phyloP scores from a whole-genome alignment of 306 rosid genomes.

The Mimosa bimucronata region DNA sequence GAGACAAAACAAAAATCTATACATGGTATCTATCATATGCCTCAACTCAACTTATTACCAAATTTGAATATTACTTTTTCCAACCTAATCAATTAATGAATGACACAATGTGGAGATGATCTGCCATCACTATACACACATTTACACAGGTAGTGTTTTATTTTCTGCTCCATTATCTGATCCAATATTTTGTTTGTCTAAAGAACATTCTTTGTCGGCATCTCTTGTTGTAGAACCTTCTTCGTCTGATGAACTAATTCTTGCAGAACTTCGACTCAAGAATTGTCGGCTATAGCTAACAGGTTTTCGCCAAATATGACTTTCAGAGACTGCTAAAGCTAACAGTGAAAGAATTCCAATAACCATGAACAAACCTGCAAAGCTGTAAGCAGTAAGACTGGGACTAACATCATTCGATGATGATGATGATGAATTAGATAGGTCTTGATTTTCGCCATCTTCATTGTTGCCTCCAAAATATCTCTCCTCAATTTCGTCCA shows the following conservation, averaged over 20 bases:
- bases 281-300: not conserved
- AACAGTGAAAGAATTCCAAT: conserved; percentile 12
- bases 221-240: not conserved
- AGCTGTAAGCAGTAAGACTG: conserved; percentile 27
- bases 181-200: not conserved
- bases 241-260: not conserved
- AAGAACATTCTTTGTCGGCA: not conserved
- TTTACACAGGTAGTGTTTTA: not conserved
- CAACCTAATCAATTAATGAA: not conserved
- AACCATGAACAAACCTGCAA: conserved; percentile 32
- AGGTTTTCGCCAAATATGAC: conserved; percentile 14
- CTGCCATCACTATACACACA: not conserved
- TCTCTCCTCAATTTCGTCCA: not conserved
- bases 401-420: not conserved
- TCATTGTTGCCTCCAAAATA: conserved; percentile 26
- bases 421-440: not conserved
- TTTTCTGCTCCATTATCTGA: not conserved
- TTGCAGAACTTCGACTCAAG: not conserved
- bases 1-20: not conserved
- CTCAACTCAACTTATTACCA: not conserved
- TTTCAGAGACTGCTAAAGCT: conserved; percentile 29
- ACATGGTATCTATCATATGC: not conserved
- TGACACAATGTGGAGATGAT: no score
- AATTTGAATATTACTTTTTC: not conserved
- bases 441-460: not conserved